A percentile compares a stretch with the other conserved stretches of the same genome.
phyloP scores from a whole-genome alignment of 768 basidiomycete species.

The Stropharia rugosoannulata region DNA sequence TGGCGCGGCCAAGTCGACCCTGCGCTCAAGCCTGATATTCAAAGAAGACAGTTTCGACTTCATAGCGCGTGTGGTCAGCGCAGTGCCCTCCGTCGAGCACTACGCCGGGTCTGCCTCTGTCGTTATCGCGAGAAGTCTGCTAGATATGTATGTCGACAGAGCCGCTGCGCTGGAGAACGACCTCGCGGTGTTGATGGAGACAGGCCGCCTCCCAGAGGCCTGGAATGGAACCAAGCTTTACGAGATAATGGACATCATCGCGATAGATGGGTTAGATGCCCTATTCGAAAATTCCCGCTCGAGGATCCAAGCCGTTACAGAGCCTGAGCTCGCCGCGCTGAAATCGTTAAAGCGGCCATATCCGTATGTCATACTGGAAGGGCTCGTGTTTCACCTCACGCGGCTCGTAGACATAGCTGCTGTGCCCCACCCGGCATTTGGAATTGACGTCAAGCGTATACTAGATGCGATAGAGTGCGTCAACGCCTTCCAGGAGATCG shows the following conservation, averaged over 20 bases:
- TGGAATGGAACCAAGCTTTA: not conserved
- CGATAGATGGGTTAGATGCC: not conserved
- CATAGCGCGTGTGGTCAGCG: constrained; percentile 19
- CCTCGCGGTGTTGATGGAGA: constrained; percentile 14
- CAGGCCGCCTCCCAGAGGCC: constrained; percentile 5
- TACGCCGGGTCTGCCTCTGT: constrained; percentile 27
- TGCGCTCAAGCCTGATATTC: constrained; percentile 25
- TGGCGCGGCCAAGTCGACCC: constrained; percentile 6
- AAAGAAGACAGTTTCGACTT: constrained; percentile 32
- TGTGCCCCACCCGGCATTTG: not conserved
- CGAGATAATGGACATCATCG: not conserved
- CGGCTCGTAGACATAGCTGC: constrained; percentile 16
- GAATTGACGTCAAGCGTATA: constrained; percentile 13
- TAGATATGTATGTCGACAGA: constrained; percentile 33
- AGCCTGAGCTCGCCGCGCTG: constrained; percentile 9
- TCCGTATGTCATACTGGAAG: constrained; percentile 19
- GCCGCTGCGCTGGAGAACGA: constrained; percentile 21
- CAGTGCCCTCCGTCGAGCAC: constrained; percentile 23
- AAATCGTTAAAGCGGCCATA: constrained; percentile 13
- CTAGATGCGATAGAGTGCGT: constrained; percentile 21
- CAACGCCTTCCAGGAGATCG: constrained; percentile 19
- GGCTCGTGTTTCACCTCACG: constrained; percentile 14
- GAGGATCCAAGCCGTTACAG: constrained; percentile 7
- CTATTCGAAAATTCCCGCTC: constrained; percentile 8
- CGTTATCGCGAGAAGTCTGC: constrained; percentile 29